A percentile compares a stretch with the other conserved stretches of the same genome.
phyloP scores from a whole-genome alignment of 768 basidiomycete genomes.

The Lactarius vividus region DNA sequence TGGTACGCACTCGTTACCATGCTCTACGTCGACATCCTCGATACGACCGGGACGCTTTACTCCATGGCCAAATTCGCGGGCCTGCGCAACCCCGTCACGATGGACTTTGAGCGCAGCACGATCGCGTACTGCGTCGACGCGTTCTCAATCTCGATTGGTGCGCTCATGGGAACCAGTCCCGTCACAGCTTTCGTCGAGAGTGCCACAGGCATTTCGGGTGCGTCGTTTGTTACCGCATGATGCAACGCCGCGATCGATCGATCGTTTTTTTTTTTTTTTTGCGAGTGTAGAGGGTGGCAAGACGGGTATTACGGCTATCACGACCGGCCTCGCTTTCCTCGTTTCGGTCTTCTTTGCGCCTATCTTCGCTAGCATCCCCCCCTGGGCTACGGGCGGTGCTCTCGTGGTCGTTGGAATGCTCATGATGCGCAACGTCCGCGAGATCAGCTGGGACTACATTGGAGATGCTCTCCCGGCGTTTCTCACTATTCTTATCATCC shows the following conservation, averaged over 20 bases:
- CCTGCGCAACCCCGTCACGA: conserved; percentile 77
- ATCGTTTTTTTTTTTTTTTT: too few species aligned
- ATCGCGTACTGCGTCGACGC: conserved; percentile 83
- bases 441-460: conserved; percentile 87
- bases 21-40: conserved; percentile 83
- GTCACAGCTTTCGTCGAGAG: conserved; percentile 84
- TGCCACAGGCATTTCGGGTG: conserved; percentile 75
- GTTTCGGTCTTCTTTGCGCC: conserved; percentile 85
- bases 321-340: conserved; percentile 73
- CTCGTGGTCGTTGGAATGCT: conserved; percentile 80
- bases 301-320: conserved; percentile 79
- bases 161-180: conserved; percentile 75
- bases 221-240: conserved; percentile 18
- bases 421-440: conserved; percentile 83
- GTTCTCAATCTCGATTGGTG: conserved; percentile 76
- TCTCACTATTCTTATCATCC: conserved; percentile 76
- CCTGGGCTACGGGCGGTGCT: conserved; percentile 87
- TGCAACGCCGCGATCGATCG: background rate
- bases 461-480: conserved; percentile 86
- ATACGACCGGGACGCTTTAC: conserved; percentile 70
- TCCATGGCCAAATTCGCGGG: conserved; percentile 91
- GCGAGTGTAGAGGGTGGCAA: conserved; percentile 69
- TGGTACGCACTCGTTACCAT: conserved; percentile 90
- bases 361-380: conserved; percentile 81
- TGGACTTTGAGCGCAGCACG: conserved; percentile 84